Evolutionary conservation across 2,329 filamentous ascomycete species (phyloP), one percentile per base, ranked within the genome.

Genomic region (Aspergillus sp.): DNA sequence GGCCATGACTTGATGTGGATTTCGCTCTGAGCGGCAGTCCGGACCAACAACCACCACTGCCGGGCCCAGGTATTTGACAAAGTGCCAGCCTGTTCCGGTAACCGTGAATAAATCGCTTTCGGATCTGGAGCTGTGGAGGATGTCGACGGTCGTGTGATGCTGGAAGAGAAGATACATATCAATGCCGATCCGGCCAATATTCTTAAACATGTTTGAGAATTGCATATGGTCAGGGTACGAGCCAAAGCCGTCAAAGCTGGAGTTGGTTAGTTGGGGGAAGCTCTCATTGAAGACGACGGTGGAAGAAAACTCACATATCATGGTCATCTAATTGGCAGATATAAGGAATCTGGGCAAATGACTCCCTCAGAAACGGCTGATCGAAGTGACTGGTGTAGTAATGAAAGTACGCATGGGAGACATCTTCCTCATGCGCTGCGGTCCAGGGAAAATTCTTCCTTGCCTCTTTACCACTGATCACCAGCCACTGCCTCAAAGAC

Each of bases 191-290:
- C 93, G 82, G 27, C 93, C 93, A 60, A 97, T 94, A 63, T 97
- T 97, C 71, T 94, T 96, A 75, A 98, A 97, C 72, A 97, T 89
- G 54, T 94, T 85, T 12, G 89, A 96, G 55, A 87, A 87, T 63
- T 98, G 93, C 91, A 98, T 97, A 64, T 97, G 94, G 52, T 95
- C 89, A 0, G 93, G 93, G 60, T 97, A 98, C 1, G 89, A 95
- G 29, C 93, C 93, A 58, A 93, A 98, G 28, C 93, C 93, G 62
- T 98, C 93, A 57, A 98, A 98, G 48, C 88, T 94, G 52, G 8
- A 1, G 19, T 3, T 19, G 4, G 47, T 60, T 34, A 59, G 39
- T 44, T 32, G 4, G 26, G 19, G 5, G 6, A 33, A 38, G 10
- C 41, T 12, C 8, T 41, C 29, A 35, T 35, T 3, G 46, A 32